Base-by-base conservation (phyloP, 1,284 basidiomycete species). In the Kalmanozyma brasiliensis region DNA sequence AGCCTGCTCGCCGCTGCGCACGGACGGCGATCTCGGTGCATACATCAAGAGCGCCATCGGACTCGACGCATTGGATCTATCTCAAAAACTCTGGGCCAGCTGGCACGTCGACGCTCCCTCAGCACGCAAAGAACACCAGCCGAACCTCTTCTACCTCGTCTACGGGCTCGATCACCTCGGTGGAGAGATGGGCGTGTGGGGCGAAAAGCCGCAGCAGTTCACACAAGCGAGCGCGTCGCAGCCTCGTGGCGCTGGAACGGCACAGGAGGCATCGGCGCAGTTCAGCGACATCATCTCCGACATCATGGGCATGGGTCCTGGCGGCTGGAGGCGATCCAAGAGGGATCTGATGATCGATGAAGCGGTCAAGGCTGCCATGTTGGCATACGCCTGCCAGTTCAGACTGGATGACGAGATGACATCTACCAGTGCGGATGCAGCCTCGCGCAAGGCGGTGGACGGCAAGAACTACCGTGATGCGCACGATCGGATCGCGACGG, bases 371-470 rank as follows among this genome's bases (percentile, higher is more conserved):
- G 69, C 69, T 1, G 60, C 60, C 10, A 72, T 72, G 69, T 48
- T 72, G 14, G 69, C 69, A 4, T 72, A 72, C n/a, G 69, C 69
- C 2, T 72, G 69, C 32, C 69, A 72, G 26, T 72, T 66, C 46
- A 44, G 69, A 0, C 43, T 72, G 23, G 69, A 72, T 26, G 69
- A 65, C 29, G 66, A 69, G 43, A 63, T 62, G 51, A 69, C 66
- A 9, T 60, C 56, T 1, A 33, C 14, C 8, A 17, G 36, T 14
- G 66, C 56, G 0, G 66, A 69, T 37, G 66, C 66, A 20, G 56
- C 43, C 0, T 69, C 60, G 16, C 23, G 38, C 3, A 56, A 60
- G 8, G 66, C 60, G 8, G 43, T 29, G 0, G 60, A 69, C 36
- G 66, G 66, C 2, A 60, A 63, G 32, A 63, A 52, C 29, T 64